Conservation (phyloP, 2,329 filamentous ascomycete species). For the Gnomoniopsis smithogilvyi region DNA sequence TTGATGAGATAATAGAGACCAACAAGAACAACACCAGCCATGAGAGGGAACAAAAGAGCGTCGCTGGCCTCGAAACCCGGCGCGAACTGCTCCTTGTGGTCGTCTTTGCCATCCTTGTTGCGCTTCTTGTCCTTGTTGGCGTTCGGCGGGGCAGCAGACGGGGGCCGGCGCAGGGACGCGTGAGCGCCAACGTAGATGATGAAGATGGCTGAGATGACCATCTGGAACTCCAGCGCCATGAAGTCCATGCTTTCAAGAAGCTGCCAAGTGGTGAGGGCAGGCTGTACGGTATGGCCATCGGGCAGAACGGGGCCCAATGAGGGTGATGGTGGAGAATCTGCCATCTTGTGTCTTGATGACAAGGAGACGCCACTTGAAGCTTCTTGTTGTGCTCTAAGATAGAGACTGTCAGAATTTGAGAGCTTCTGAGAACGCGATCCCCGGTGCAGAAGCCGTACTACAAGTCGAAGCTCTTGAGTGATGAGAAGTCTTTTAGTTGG, state of each 20-base stretch:
- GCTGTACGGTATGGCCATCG: conserved; percentile 4
- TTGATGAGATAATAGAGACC: conserved; percentile 86
- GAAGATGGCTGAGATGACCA: conserved; percentile 66
- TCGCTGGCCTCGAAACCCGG: conserved; percentile 71
- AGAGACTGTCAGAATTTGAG: not conserved
- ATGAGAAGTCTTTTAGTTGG: not conserved
- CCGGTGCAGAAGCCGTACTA: not conserved
- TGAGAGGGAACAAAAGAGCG: conserved; percentile 78
- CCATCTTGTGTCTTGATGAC: not conserved
- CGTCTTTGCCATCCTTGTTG: conserved; percentile 30
- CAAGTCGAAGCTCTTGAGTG: not conserved
- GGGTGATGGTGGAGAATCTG: not conserved
- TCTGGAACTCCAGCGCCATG: conserved; percentile 43
- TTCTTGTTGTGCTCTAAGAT: not conserved
- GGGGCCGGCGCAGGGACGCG: conserved; percentile 78
- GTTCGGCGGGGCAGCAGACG: conserved; percentile 63
- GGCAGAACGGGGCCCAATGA: not conserved
- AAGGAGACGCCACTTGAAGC: no score
- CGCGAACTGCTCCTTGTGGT: conserved; percentile 51
- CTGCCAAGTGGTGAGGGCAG: conserved; percentile 7
- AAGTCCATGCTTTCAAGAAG: conserved; percentile 28
- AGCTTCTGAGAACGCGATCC: no score
- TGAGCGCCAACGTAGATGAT: conserved; percentile 85
- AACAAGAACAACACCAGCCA: conserved; percentile 67
- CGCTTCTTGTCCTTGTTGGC: conserved; percentile 37